Percentiles rank a stretch among this genome's conserved stretches.
Conservation (phyloP, 2,329 filamentous ascomycete genomes). For the Gaeumannomyces sp. region DNA sequence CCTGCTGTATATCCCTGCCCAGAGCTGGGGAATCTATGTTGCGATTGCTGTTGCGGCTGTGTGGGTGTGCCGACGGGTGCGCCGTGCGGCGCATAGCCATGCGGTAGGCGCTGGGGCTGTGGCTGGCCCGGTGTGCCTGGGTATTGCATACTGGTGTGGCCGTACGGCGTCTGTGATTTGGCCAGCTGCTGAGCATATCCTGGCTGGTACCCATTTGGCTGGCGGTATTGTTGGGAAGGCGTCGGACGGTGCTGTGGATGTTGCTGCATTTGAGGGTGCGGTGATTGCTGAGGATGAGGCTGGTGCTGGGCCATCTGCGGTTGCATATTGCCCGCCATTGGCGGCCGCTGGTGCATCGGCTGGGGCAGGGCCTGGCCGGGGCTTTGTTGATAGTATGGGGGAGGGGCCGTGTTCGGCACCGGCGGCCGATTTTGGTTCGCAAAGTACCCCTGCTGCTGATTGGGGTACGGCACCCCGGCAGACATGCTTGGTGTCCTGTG, state of each 20-base stretch:
- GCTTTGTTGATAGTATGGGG: slow-evolving; percentile 38
- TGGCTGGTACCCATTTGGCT: slow-evolving; percentile 36
- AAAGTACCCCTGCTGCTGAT: slow-evolving; percentile 38
- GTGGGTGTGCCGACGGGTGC: slow-evolving; percentile 6
- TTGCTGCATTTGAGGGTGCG: slow-evolving; percentile 32
- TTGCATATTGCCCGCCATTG: slow-evolving; percentile 28
- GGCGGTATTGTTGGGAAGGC: slow-evolving; percentile 41
- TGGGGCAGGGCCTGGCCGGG: slow-evolving; percentile 33
- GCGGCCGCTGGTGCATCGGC: slow-evolving; percentile 31
- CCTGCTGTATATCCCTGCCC: slow-evolving; percentile 10
- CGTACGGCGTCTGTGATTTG: slow-evolving; percentile 46
- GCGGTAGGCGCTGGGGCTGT: slow-evolving; percentile 34
- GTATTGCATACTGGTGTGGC: slow-evolving; percentile 44
- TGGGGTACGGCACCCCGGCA: slow-evolving; percentile 29
- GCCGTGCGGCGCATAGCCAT: slow-evolving; percentile 5
- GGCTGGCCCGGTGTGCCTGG: slow-evolving; percentile 34
- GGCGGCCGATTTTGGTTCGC: slow-evolving; percentile 40
- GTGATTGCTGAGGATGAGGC: slow-evolving; percentile 32
- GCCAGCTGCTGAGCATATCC: slow-evolving; percentile 44
- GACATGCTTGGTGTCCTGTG: slow-evolving; percentile 28
- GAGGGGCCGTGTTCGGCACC: slow-evolving; percentile 24
- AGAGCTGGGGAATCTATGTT: slow-evolving; percentile 6
- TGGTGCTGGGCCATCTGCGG: slow-evolving; percentile 28
- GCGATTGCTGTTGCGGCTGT: slow-evolving; percentile 7
- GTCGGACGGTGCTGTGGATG: slow-evolving; percentile 29